Base-by-base conservation (phyloP, 2,329 filamentous ascomycete species). In the Xenoacremonium recifei region DNA sequence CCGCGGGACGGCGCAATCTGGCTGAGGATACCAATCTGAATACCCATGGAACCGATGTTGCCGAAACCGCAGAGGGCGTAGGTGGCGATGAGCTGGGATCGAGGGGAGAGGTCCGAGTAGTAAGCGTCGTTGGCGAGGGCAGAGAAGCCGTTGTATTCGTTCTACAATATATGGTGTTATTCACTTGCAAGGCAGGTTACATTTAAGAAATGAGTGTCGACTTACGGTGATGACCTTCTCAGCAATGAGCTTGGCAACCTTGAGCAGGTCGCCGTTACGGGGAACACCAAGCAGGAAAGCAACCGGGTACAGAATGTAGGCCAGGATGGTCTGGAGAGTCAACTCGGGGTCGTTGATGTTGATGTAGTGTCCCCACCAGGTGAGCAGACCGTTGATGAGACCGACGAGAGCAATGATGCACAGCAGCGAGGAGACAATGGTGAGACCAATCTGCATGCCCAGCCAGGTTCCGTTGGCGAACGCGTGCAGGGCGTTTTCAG, bases 381-480 rank as follows among this genome's bases (percentile, higher is more conserved):
- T 86, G 17, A 95, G 72, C 6, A 95, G 72, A 37, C 83, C 88
- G 58, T 95, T 86, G 57, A 85, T 65, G 30, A 95, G 75, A 20
- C 75, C 84, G 38, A 95, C 76, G 21, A 90, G 73, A 15, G 87
- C 86, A 49, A 95, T 84, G 57, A 95, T 90, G 67, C 87, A 91
- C 20, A 95, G 78, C n/a, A 95, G 74, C 1, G 84, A 89, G 23
- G 84, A 77, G 34, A 87, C 59, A 43, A 95, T 92, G 79, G 90
- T 92, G 47, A 85, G 87, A 4, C 83, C 89, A 51, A 95, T 90
- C 73, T 90, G 92, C 57, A 95, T 75, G 61, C 89, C 89, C 9
- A 93, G 73, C 87, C 87, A 92, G 10, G 88, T 84, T 47, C 89
- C 89, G 51, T 88, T 88, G 49, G 88, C 82, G 57, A 95, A 91